Evolutionary conservation across 257 asterid species (phyloP).

Genomic region (Salvia rosmarinus): DNA sequence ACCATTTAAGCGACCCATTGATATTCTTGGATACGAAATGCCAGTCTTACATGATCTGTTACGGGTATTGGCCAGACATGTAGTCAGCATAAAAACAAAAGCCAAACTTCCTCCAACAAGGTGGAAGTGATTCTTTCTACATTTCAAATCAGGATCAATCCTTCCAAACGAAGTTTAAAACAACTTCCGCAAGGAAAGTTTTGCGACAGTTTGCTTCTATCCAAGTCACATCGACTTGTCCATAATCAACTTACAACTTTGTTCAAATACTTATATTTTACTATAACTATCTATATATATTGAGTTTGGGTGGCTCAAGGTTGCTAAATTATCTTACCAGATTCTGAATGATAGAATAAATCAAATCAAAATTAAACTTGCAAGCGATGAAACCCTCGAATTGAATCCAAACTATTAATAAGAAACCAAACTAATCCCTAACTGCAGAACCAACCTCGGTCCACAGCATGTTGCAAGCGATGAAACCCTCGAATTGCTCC

Average conservation of each 20-base stretch:
- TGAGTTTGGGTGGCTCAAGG: background rate
- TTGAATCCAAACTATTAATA: constrained; percentile 6
- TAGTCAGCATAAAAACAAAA: constrained; percentile 6
- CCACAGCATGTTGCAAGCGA: constrained; percentile 99
- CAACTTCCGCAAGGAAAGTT: constrained; percentile 14
- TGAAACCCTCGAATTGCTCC: constrained; percentile 99
- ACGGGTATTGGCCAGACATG: constrained; percentile 18
- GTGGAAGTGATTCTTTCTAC: constrained; percentile 4
- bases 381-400: constrained; percentile 6
- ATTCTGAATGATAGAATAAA: background rate
- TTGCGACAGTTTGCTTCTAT: constrained; percentile 12
- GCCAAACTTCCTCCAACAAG: background rate
- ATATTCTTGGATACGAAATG: constrained; percentile 22
- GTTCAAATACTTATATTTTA: constrained; percentile 3
- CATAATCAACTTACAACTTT: constrained; percentile 26
- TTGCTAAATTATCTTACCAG: constrained; percentile 22
- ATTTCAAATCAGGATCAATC: constrained; percentile 5
- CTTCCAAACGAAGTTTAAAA: constrained; percentile 24
- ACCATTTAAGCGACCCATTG: constrained; percentile 13
- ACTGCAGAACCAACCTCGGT: constrained; percentile 68
- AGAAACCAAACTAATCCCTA: constrained; percentile 13
- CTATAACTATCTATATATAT: constrained; percentile 24
- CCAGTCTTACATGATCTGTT: constrained; percentile 5
- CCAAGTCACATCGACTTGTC: constrained; percentile 20
- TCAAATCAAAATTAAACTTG: constrained; percentile 17